Percentiles rank a stretch among this genome's conserved stretches.
Evolutionary conservation across 805 yeast species (phyloP).

Genomic region (Metschnikowia koreensis): DNA sequence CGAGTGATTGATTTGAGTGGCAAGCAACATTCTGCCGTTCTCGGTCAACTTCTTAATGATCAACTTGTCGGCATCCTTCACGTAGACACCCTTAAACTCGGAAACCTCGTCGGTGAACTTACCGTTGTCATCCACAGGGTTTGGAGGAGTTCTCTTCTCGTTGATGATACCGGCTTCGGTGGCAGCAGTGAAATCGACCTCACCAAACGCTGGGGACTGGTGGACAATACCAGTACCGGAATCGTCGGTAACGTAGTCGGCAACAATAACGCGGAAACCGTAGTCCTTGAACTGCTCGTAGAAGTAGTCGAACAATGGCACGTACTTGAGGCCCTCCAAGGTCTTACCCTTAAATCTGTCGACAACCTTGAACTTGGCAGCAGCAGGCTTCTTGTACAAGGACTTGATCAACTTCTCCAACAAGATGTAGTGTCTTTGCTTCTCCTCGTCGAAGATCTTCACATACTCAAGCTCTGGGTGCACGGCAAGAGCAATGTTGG

Average conservation of each 20-base stretch:
- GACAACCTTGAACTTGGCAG: constrained; percentile 80
- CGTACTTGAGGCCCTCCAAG: constrained; percentile 74
- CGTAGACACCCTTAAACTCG: constrained; percentile 78
- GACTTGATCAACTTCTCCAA: constrained; percentile 80
- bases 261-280: constrained; percentile 81
- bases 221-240: constrained; percentile 99
- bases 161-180: constrained; percentile 69
- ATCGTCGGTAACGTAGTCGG: constrained; percentile 83
- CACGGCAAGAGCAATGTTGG: constrained; percentile 88
- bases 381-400: constrained; percentile 90
- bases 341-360: constrained; percentile 79
- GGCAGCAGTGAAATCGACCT: constrained; percentile 90
- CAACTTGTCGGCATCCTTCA: constrained; percentile 91
- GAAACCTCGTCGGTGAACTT: constrained; percentile 71
- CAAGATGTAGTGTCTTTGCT: constrained; percentile 76
- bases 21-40: constrained; percentile 68
- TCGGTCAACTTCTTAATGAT: constrained; percentile 84
- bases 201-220: constrained; percentile 99
- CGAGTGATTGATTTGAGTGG: constrained; percentile 86
- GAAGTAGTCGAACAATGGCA: constrained; percentile 82
- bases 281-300: constrained; percentile 68
- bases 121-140: constrained; percentile 94
- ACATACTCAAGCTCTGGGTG: constrained; percentile 88
- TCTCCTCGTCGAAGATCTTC: constrained; percentile 87
- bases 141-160: constrained; percentile 74